phyloP scores from a whole-genome alignment of 2,329 filamentous ascomycete species.

The Microdochium trichocladiopsis region DNA sequence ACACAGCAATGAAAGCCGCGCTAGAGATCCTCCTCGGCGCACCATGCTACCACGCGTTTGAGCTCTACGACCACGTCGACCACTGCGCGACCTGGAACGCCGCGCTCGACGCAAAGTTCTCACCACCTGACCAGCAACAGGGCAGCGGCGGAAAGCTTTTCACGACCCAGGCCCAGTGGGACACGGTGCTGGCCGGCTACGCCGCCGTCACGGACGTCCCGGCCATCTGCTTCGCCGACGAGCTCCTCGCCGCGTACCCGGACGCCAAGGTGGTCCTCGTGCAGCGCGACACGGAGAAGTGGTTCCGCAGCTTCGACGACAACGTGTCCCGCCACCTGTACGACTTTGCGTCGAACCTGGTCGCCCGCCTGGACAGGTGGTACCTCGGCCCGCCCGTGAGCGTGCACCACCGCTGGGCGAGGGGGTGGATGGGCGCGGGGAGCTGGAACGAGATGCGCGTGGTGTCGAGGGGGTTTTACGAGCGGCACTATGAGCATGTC shows the following conservation, averaged over 20 bases:
- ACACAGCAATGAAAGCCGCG: not conserved
- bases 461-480: constrained; percentile 4
- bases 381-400: constrained; percentile 5
- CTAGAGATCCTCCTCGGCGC: not conserved
- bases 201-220: constrained; percentile 12
- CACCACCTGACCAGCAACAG: not conserved
- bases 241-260: constrained; percentile 12
- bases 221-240: constrained; percentile 6
- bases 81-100: not conserved
- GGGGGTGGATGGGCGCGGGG: constrained; percentile 3
- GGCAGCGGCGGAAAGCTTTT: not conserved
- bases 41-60: not conserved
- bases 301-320: constrained; percentile 15
- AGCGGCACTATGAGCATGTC: constrained; percentile 9
- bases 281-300: constrained; percentile 12
- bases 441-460: constrained; percentile 1
- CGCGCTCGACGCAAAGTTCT: not conserved
- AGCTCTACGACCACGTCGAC: not conserved
- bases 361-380: not conserved
- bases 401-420: constrained; percentile 17
- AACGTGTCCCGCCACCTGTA: constrained; percentile 10
- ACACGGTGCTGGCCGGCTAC: constrained; percentile 6
- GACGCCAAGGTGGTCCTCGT: constrained; percentile 13
- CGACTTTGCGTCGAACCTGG: not conserved
- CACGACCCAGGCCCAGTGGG: constrained; percentile 3